Conservation (phyloP, 1,139 yeast species). For the Saccharomycopsis hybrid region DNA sequence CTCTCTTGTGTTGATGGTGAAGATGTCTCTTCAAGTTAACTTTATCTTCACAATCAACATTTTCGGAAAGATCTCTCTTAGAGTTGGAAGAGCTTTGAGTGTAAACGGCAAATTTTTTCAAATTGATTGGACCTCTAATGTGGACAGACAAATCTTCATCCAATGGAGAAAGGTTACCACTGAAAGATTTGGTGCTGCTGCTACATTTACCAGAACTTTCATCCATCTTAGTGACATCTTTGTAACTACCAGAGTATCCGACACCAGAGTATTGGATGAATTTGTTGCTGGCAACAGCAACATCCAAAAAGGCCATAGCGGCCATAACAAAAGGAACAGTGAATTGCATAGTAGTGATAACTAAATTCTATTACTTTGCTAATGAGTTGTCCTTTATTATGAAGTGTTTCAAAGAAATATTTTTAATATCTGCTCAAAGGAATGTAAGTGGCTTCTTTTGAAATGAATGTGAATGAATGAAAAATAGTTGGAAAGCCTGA, state of each 20-base stretch:
- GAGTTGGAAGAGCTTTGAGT: conserved; percentile 34
- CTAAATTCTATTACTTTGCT: no score
- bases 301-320: conserved; percentile 28
- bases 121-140: conserved; percentile 85
- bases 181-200: conserved; percentile 44
- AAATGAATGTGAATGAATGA: no score
- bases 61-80: conserved; percentile 32
- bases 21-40: conserved; percentile 41
- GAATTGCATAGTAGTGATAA: conserved; percentile 4
- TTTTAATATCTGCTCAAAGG: no score
- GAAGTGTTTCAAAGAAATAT: no score
- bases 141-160: conserved; percentile 88
- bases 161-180: conserved; percentile 76
- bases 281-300: conserved; percentile 26
- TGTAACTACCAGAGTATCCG: conserved; percentile 77
- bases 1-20: conserved; percentile 52
- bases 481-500: no score
- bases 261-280: conserved; percentile 48
- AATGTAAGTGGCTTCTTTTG: no score
- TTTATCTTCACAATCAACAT: conserved; percentile 30
- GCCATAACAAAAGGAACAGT: conserved; percentile 23
- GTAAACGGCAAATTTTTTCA: conserved; percentile 71
- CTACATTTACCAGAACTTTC: conserved; percentile 58
- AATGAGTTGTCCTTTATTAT: no score
- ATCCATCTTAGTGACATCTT: conserved; percentile 66